Base-by-base conservation (phyloP, 352 stramenopile genomes). In the Globisporangium cystogenes region DNA sequence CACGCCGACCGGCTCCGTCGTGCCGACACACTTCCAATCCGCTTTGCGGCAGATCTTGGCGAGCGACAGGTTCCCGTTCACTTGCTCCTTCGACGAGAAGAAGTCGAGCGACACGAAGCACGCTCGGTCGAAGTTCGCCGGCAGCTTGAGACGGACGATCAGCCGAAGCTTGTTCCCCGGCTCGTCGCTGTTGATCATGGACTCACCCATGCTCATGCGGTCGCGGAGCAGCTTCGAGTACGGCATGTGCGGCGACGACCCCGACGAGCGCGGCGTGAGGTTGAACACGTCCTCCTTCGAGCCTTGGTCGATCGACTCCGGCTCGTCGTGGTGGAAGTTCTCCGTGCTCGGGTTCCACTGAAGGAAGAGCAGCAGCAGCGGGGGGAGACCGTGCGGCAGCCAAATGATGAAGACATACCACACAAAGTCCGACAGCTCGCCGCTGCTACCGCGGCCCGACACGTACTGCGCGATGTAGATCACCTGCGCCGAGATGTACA, bases 391-490 rank as follows among this genome's bases (percentile, higher is more conserved):
- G 31, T 93, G 77, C 7, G 84, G 84, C 1, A 93, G 62, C 84
- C 84, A 95, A 26, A 95, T 69, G 21, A 90, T 90, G 51, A 95
- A 95, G 53, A 92, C 76, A 54, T 95, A 95, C 82, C 82, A 95
- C 15, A 95, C 75, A 16, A 81, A 65, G 45, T 92, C 82, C 6
- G 82, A 93, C 23, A 93, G 67, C 52, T 90, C 74, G 42, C 72
- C 79, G 45, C 73, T 70, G 27, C 80, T 65, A 12, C 64, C 73
- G 21, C 69, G 68, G 37, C 68, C 70, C 20, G 79, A 87, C 7
- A 90, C 60, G 63, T 93, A 95, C 63, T 92, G 83, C 43, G 82
- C 75, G 41, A 93, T 89, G 65, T 92, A 93, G 37, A 95, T 95
- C 21, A 95, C 80, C 62, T 93, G 82, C 5, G 82, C 80, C 40